Evolutionary conservation across 225 moss, liverwort and hornwort species (phyloP).

Genomic region (Rhytidiadelphus loreus): DNA sequence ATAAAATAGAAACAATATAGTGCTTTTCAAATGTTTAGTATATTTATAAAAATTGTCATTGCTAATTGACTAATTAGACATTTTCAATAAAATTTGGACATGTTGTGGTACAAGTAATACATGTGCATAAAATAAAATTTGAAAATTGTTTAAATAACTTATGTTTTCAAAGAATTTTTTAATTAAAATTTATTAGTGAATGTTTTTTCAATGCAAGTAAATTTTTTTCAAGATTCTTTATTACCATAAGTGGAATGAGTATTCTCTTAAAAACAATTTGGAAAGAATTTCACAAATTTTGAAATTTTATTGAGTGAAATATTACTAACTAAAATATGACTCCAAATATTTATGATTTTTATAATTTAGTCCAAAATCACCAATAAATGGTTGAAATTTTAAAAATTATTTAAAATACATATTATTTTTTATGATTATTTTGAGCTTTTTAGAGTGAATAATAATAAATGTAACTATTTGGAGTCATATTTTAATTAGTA

Average conservation of each 20-base stretch:
- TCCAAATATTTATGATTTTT: neutral
- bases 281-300: neutral
- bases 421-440: neutral
- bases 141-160: neutral
- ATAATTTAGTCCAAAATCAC: neutral
- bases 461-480: neutral
- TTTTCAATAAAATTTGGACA: neutral
- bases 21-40: neutral
- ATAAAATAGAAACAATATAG: neutral
- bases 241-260: neutral
- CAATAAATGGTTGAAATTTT: neutral
- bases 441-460: neutral
- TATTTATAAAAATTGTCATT: neutral
- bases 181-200: neutral
- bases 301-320: neutral
- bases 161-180: neutral
- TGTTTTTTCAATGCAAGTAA: neutral
- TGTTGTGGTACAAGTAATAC: neutral
- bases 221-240: neutral
- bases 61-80: neutral
- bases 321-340: neutral
- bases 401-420: neutral
- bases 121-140: neutral
- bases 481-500: neutral
- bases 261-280: accelerated